These are phyloP conservation scores for Malus hybrid DNA, from an alignment of 331 rosid genomes.

Conservation along the genomic window DNA sequence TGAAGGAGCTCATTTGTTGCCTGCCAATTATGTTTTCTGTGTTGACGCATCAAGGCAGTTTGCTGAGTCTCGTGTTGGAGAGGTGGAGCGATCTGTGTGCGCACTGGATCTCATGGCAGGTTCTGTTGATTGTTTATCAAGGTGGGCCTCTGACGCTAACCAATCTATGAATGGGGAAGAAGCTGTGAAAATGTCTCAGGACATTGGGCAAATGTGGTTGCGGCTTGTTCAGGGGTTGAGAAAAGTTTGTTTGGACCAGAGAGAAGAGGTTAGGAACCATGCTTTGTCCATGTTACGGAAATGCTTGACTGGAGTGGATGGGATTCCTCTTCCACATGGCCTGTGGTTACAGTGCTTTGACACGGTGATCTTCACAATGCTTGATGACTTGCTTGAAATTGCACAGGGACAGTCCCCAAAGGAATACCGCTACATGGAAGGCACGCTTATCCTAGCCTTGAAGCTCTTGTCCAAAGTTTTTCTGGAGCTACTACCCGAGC, in stretches of 20 bases:
- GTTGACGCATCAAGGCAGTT: constrained; percentile 85
- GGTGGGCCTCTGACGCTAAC: constrained; percentile 71
- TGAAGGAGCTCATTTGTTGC: constrained; percentile 75
- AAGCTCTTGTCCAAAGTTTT: constrained; percentile 79
- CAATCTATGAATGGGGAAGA: constrained; percentile 64
- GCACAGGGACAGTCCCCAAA: constrained; percentile 67
- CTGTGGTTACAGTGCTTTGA: constrained; percentile 91
- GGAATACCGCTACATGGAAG: constrained; percentile 91
- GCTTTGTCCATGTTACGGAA: constrained; percentile 64
- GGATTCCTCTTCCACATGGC: constrained; percentile 47
- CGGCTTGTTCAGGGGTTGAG: constrained; percentile 85
- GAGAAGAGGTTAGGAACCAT: constrained; percentile 92
- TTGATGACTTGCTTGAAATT: constrained; percentile 83
- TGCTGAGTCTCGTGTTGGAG: constrained; percentile 97
- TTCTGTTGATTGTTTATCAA: constrained; percentile 3
- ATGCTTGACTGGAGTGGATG: constrained; percentile 70
- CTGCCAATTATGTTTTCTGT: constrained; percentile 73
- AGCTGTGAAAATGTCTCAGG: constrained; percentile 56
- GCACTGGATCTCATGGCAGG: constrained; percentile 87
- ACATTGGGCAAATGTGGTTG: constrained; percentile 94
- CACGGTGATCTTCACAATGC: constrained; percentile 63
- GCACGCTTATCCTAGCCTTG: constrained; percentile 70
- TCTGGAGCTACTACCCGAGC: constrained; percentile 54
- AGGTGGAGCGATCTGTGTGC: constrained; percentile 75
- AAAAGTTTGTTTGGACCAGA: constrained; percentile 91